Conservation (phyloP, 148 eudicot genomes). For the Diospyros kaki region DNA sequence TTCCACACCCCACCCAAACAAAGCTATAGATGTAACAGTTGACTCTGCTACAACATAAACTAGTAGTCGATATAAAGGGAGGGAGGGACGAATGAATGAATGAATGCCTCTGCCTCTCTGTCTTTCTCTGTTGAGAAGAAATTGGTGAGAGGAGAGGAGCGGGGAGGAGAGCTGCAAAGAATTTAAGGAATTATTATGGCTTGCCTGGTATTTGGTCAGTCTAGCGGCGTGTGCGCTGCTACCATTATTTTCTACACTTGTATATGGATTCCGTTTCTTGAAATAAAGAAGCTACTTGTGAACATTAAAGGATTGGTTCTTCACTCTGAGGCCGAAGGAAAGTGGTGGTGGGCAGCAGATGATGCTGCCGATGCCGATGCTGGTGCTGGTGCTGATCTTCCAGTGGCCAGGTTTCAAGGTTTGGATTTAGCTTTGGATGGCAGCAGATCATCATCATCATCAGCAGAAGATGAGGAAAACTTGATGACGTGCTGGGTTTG, state of each 20-base stretch:
- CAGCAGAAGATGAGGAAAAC: not conserved
- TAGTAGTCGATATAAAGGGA: slow-evolving; percentile 19
- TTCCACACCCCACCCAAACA: not conserved
- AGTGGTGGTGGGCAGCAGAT: slow-evolving; percentile 12
- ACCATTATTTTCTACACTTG: slow-evolving; percentile 58
- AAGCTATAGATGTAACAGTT: not conserved
- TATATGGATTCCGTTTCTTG: slow-evolving; percentile 45
- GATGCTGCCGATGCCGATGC: no score
- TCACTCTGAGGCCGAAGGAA: no score
- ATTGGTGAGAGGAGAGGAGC: not conserved
- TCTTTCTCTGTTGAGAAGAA: not conserved
- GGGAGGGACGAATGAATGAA: not conserved
- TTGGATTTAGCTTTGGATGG: slow-evolving; percentile 11
- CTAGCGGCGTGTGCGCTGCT: slow-evolving; percentile 34
- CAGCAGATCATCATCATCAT: not conserved
- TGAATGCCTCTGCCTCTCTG: no score
- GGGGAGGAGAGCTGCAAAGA: no score
- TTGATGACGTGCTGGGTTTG: slow-evolving; percentile 53
- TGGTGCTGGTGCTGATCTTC: slow-evolving; percentile 20
- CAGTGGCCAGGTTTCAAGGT: slow-evolving; percentile 31
- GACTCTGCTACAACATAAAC: not conserved
- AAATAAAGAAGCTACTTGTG: slow-evolving; percentile 25
- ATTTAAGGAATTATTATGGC: slow-evolving; percentile 23
- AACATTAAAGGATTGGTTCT: slow-evolving; percentile 27
- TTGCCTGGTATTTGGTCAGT: slow-evolving; percentile 20